Percentiles rank a stretch among this genome's conserved stretches.
Conservation (phyloP, 1,284 basidiomycete genomes). For the Pholiota adiposa region DNA sequence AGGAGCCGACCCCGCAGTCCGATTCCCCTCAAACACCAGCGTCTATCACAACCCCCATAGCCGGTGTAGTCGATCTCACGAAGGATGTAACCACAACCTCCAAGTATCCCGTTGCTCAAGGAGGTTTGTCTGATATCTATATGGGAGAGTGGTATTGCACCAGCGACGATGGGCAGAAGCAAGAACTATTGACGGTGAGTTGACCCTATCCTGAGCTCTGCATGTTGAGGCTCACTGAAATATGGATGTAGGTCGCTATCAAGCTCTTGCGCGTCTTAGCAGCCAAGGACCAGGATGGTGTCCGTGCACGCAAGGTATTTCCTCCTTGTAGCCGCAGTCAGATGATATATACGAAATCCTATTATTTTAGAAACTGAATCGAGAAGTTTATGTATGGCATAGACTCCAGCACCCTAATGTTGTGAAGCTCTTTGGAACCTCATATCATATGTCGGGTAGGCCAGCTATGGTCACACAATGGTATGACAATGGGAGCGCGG, state of each 20-base stretch:
- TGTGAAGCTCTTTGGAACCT: conserved; percentile 38
- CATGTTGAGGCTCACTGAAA: neutral
- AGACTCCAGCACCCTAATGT: conserved; percentile 37
- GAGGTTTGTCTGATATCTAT: conserved; percentile 38
- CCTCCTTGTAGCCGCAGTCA: neutral
- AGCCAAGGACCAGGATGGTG: conserved; percentile 28
- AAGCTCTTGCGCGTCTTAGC: conserved; percentile 35
- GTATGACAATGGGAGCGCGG: conserved; percentile 41
- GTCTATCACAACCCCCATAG: conserved; percentile 23
- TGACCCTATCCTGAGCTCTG: neutral
- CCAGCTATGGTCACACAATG: conserved; percentile 42
- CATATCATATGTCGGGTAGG: conserved; percentile 39
- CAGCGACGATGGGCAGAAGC: conserved; percentile 1
- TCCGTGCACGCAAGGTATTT: conserved; percentile 31
- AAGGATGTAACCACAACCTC: conserved; percentile 21
- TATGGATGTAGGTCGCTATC: conserved; percentile 32
- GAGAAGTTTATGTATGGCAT: conserved; percentile 38
- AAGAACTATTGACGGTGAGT: conserved; percentile 11
- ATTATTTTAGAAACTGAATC: conserved; percentile 28
- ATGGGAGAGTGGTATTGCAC: conserved; percentile 28
- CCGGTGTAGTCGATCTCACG: conserved; percentile 26
- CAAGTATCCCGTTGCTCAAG: conserved; percentile 28
- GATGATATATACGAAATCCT: neutral
- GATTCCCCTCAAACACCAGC: conserved; percentile 25
- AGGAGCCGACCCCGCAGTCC: conserved; percentile 16